Percentiles rank a stretch among this genome's conserved stretches.
Evolutionary conservation across 768 basidiomycete species (phyloP).

Genomic region (Termitomyces heimii): DNA sequence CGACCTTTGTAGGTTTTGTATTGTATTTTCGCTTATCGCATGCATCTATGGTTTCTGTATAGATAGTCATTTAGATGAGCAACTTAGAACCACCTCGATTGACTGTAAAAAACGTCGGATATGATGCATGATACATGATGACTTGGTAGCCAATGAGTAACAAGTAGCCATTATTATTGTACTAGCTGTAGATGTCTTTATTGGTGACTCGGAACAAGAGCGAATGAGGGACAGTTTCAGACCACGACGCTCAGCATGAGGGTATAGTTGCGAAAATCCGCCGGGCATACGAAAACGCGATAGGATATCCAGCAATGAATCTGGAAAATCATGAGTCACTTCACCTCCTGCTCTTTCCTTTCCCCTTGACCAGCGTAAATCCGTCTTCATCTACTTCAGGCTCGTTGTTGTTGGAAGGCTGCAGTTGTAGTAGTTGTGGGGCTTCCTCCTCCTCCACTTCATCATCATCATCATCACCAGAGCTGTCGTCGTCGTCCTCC

Average conservation of each 20-base stretch:
- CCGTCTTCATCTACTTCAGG: conserved; percentile 90
- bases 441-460: conserved; percentile 44
- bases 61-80: neutral
- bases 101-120: neutral
- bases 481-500: conserved; percentile 29
- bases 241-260: neutral
- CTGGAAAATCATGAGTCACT: neutral
- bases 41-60: neutral
- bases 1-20: neutral
- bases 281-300: neutral
- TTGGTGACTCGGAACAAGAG: neutral
- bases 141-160: neutral
- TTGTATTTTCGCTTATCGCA: neutral
- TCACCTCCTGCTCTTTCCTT: conserved; percentile 41
- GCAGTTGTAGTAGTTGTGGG: conserved; percentile 48
- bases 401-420: conserved; percentile 32
- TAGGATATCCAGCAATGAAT: neutral
- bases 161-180: neutral
- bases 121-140: too few species aligned
- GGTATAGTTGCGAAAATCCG: neutral
- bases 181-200: neutral
- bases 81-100: too few species aligned
- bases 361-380: conserved; percentile 73
- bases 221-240: neutral
- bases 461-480: conserved; percentile 43